Conservation (phyloP, 2,329 filamentous ascomycete species). For the Neonectria sp. region DNA sequence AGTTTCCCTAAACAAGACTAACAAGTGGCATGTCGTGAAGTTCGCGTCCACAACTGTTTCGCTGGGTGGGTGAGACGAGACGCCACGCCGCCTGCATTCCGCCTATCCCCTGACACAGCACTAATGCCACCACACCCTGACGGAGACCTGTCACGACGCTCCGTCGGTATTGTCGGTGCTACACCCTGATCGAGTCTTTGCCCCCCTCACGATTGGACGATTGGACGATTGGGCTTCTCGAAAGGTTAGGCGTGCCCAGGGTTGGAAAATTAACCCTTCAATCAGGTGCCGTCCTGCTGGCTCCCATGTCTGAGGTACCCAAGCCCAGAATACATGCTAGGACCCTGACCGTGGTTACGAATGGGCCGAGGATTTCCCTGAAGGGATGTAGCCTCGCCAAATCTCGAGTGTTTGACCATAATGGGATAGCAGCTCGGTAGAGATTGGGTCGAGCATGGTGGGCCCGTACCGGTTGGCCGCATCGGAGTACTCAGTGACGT, state of each 20-base stretch:
- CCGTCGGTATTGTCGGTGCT: constrained; percentile 37
- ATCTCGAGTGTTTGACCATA: constrained; percentile 17
- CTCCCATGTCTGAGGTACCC: constrained; percentile 13
- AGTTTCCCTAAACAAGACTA: constrained; percentile 29
- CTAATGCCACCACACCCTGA: constrained; percentile 23
- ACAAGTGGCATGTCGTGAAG: constrained; percentile 37
- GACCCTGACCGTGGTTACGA: constrained; percentile 22
- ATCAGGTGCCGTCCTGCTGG: constrained; percentile 35
- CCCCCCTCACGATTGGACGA: constrained; percentile 18
- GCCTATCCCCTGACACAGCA: constrained; percentile 32
- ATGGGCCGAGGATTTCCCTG: constrained; percentile 34
- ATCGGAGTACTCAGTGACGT: constrained; percentile 24
- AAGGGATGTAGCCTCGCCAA: constrained; percentile 16
- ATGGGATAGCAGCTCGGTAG: constrained; percentile 36
- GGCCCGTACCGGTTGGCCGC: constrained; percentile 12
- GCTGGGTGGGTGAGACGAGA: constrained; percentile 24
- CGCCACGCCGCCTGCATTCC: constrained; percentile 31
- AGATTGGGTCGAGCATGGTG: constrained; percentile 16
- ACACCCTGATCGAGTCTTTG: constrained; percentile 27
- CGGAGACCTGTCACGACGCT: constrained; percentile 33
- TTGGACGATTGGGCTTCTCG: constrained; percentile 32
- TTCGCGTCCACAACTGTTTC: constrained; percentile 32
- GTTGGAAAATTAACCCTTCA: constrained; percentile 44
- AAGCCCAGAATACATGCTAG: constrained; percentile 25
- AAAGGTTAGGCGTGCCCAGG: constrained; percentile 31